Base-by-base conservation (phyloP, 768 basidiomycete species). In the Stropharia rugosoannulata region DNA sequence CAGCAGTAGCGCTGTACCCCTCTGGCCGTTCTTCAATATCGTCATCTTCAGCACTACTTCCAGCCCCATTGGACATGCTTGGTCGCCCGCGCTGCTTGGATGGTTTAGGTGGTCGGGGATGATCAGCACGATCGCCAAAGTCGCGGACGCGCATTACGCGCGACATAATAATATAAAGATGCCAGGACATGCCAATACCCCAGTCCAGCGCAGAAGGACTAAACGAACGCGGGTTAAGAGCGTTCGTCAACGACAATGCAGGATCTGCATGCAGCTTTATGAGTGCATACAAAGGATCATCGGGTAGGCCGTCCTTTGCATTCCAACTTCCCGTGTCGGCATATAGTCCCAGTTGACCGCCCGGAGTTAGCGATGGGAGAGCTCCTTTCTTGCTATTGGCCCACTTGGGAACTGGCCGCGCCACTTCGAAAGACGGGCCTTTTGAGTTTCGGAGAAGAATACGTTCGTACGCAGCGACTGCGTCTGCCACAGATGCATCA, bases 91-190 rank as follows among this genome's bases (percentile, higher is more conserved):
- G 45, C 1, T 29, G 15, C 57, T 48, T 45, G 25, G 40, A 49
- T 49, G 52, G 19, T 51, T 29, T 56, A 70, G 10, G 55, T 51
- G 68, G 36, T 25, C 27, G 61, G 53, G 72, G 57, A 18, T 77
- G 70, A 16, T 82, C 78, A 36, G 78, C 80, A 9, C 95, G 82
- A 68, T 98, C 96, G n/a, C 85, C 83, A 61, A 96, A 90, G 68
- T 98, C 95, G 18, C 95, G 83, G 37, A 89, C 73, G 25, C 87
- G 79, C 73, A 97, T 85, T 57, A 88, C 90, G 22, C 89, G 81
- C 13, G 94, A 89, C 45, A 98, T 75, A 35, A 98, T 75, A 52
- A 94, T 82, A 68, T 96, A 98, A 35, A 98, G 66, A 71, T 98
- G 94, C 96, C 96, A 99, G 6, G 90, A 80, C 53, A 97, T 68